A percentile compares a stretch with the other conserved stretches of the same genome.
phyloP scores from a whole-genome alignment of 139 green algal genomes.

The Monoraphidium neglectum region DNA sequence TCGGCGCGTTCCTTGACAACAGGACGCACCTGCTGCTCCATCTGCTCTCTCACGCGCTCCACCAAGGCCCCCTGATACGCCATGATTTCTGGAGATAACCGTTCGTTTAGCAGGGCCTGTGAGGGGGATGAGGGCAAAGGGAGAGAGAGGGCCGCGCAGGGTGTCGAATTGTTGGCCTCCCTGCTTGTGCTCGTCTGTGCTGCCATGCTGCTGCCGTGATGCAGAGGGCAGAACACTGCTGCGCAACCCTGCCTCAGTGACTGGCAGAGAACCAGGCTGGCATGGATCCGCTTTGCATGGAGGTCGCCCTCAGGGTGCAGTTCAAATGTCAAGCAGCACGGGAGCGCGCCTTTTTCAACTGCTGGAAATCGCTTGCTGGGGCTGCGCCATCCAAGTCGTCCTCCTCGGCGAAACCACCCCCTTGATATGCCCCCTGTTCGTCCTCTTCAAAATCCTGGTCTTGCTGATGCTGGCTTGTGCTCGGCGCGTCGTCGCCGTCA shows the following conservation, averaged over 20 bases:
- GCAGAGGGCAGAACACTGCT: too few relatives aligned
- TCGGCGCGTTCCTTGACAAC: too few relatives aligned
- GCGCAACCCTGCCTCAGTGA: too few relatives aligned
- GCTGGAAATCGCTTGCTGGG: slow-evolving; percentile 9
- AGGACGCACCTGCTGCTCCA: slow-evolving; percentile 21
- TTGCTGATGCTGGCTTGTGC: neutral
- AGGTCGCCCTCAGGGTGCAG: too few relatives aligned
- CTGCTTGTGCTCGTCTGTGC: too few relatives aligned
- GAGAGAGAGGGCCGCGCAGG: too few relatives aligned
- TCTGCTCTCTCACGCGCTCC: neutral
- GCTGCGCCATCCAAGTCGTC: neutral
- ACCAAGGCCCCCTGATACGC: slow-evolving; percentile 22
- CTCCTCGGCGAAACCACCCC: too few relatives aligned
- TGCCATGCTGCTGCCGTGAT: too few relatives aligned
- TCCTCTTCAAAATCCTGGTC: neutral
- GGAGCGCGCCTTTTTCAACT: slow-evolving; percentile 7
- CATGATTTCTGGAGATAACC: slow-evolving; percentile 24
- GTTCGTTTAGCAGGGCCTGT: slow-evolving; percentile 28
- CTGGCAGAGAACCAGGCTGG: too few relatives aligned
- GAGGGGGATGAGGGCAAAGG: too few relatives aligned
- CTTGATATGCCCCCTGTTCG: neutral
- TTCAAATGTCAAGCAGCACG: neutral
- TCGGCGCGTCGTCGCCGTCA: neutral
- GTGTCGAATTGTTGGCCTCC: too few relatives aligned
- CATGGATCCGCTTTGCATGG: too few relatives aligned